A percentile compares a stretch with the other conserved stretches of the same genome.
phyloP scores from a whole-genome alignment of 139 green algal genomes.

The Chlamydomonas eustigma region DNA sequence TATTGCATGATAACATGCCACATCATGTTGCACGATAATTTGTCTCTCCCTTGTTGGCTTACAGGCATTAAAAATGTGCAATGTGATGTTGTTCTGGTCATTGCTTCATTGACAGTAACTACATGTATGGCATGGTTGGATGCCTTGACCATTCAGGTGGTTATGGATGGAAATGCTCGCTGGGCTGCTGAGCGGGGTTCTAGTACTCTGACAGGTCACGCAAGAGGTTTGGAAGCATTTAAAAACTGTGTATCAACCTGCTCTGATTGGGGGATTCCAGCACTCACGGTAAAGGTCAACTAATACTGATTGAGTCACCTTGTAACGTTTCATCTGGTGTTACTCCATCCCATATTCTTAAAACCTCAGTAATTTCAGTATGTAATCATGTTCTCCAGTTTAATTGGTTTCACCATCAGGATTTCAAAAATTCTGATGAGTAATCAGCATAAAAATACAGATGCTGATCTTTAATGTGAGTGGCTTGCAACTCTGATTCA shows the following conservation, averaged over 20 bases:
- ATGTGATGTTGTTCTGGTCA: too few species aligned
- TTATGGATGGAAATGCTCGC: slow-evolving; percentile 75
- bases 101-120: too few species aligned
- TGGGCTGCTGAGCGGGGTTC: slow-evolving; percentile 48
- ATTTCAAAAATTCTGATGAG: not conserved
- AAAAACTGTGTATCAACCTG: slow-evolving; percentile 38
- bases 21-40: too few species aligned
- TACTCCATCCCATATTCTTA: not conserved
- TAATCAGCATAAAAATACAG: not conserved
- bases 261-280: slow-evolving; percentile 44
- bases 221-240: slow-evolving; percentile 49
- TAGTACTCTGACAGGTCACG: slow-evolving; percentile 36
- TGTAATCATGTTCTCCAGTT: not conserved
- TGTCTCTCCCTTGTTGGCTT: too few species aligned
- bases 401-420: not conserved
- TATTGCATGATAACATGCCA: too few species aligned
- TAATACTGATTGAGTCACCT: not conserved
- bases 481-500: too few species aligned
- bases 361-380: not conserved
- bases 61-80: too few species aligned
- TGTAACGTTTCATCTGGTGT: not conserved
- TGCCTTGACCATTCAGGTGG: slow-evolving; percentile 47
- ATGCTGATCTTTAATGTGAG: not conserved
- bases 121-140: too few species aligned
- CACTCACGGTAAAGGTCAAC: slow-evolving; percentile 57